phyloP scores from a whole-genome alignment of 495 filamentous ascomycete species.

The Lasiosphaeria hispida region DNA sequence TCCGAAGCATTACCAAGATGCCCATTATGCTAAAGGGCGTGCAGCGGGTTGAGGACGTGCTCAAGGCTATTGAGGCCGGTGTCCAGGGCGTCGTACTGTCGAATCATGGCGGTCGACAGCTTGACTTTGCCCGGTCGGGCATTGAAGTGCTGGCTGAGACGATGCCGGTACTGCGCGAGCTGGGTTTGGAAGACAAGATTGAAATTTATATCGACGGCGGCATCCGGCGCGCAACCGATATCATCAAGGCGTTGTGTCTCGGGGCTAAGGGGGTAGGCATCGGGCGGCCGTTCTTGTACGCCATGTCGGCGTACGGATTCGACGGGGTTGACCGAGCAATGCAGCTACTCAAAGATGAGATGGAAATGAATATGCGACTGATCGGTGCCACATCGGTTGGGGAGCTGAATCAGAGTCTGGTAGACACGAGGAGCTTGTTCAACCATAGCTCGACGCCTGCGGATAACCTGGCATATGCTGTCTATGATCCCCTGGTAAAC shows the following conservation, averaged over 20 bases:
- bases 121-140: conserved; percentile 87
- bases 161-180: conserved; percentile 85
- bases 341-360: conserved; percentile 94
- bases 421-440: conserved; percentile 72
- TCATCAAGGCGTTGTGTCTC: conserved; percentile 91
- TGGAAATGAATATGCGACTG: conserved; percentile 98
- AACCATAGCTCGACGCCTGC: conserved; percentile 65
- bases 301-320: conserved; percentile 90
- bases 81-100: conserved; percentile 92
- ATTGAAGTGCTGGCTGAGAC: conserved; percentile 94
- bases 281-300: conserved; percentile 90
- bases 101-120: conserved; percentile 97
- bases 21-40: conserved; percentile 96
- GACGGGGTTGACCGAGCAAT: conserved; percentile 87
- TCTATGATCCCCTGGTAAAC: conserved; percentile 44
- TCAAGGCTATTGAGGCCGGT: conserved; percentile 76
- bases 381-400: conserved; percentile 73
- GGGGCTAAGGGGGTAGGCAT: conserved; percentile 94
- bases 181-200: conserved; percentile 77
- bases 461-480: conserved; percentile 58
- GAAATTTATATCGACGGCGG: conserved; percentile 93
- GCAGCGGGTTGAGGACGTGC: conserved; percentile 91
- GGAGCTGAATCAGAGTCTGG: conserved; percentile 72
- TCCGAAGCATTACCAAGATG: conserved; percentile 88
- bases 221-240: conserved; percentile 85